Evolutionary conservation across 2,329 filamentous ascomycete genomes (phyloP).

Genomic region (Alternaria rosae): DNA sequence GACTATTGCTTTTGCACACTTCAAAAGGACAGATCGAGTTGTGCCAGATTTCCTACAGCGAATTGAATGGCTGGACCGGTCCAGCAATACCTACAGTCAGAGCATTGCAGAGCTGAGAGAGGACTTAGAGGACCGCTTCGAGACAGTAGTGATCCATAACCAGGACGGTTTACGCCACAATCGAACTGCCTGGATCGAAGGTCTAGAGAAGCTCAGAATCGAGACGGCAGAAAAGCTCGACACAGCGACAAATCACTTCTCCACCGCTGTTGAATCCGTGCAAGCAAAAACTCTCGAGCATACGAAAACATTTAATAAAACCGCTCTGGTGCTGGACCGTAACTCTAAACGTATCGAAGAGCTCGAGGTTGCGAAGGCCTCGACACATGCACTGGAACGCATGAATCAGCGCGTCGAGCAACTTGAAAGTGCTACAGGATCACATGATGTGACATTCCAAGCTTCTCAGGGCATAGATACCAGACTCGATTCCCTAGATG

Average conservation of each 20-base stretch:
- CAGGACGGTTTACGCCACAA: neutral
- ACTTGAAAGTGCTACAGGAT: neutral
- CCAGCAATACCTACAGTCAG: neutral
- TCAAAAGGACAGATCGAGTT: neutral
- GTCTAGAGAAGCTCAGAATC: neutral
- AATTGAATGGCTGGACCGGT: neutral
- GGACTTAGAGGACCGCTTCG: neutral
- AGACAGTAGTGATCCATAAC: neutral
- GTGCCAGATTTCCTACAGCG: accelerated
- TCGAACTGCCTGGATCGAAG: neutral
- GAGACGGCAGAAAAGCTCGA: neutral
- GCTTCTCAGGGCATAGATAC: neutral
- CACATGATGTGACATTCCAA: neutral
- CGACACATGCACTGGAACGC: neutral
- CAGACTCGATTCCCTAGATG: neutral
- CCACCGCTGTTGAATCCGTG: neutral
- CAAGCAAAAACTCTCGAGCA: neutral
- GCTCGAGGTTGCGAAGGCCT: neutral
- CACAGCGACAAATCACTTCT: neutral
- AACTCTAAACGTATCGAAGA: neutral
- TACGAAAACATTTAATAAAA: neutral
- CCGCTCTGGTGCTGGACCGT: neutral
- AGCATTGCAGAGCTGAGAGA: neutral
- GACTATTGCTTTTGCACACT: neutral
- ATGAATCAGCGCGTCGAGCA: neutral